Evolutionary conservation across 495 filamentous ascomycete genomes (phyloP).

Genomic region (Jackrogersella minutella): DNA sequence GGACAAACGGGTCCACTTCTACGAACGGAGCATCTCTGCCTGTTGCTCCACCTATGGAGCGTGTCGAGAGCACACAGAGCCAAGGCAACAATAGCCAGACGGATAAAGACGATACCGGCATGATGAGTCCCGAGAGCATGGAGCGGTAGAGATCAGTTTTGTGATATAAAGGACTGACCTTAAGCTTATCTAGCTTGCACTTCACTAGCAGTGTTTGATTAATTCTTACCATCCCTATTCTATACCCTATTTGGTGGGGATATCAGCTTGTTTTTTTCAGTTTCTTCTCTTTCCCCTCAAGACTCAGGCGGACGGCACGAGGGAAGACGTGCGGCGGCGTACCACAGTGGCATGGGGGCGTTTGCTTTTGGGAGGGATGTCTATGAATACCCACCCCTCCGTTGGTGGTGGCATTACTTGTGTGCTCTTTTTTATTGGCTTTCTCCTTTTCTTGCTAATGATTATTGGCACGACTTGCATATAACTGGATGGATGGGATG

Average conservation of each 20-base stretch:
- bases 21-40: constrained; percentile 27
- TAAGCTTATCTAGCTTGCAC: not conserved
- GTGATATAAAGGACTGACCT: not conserved
- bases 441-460: constrained; percentile 23
- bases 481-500: constrained; percentile 38
- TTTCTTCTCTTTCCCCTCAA: constrained; percentile 11
- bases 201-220: constrained; percentile 16
- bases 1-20: constrained; percentile 32
- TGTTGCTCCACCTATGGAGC: constrained; percentile 54
- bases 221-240: constrained; percentile 24
- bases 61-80: constrained; percentile 59
- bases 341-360: constrained; percentile 30
- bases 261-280: constrained; percentile 3
- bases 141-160: constrained; percentile 44
- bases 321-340: constrained; percentile 29
- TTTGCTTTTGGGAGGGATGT: constrained; percentile 16
- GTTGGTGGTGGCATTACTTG: not conserved
- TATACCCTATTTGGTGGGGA: constrained; percentile 32
- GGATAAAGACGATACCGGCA: constrained; percentile 65
- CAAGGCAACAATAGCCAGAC: constrained; percentile 61
- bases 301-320: constrained; percentile 5
- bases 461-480: constrained; percentile 37
- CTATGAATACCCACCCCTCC: constrained; percentile 29
- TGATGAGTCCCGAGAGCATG: constrained; percentile 75
- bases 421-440: constrained; percentile 12